Evolutionary conservation across 1,284 basidiomycete genomes (phyloP), one percentile per base, ranked within the genome.

Genomic region (Cryptococcus maquisensis): DNA sequence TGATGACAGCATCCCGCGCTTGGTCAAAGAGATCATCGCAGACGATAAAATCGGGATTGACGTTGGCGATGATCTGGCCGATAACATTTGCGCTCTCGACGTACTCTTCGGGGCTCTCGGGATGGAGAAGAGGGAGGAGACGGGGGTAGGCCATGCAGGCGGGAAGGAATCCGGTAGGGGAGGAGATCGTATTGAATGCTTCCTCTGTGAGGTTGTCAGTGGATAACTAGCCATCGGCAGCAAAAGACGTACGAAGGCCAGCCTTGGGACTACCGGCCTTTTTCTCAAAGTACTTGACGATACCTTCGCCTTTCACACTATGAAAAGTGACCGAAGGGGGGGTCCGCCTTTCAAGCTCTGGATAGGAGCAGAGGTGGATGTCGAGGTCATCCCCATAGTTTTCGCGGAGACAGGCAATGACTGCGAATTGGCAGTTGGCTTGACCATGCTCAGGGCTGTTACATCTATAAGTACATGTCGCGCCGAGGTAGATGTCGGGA

Each of bases 31-130:
- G 35, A 4, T 21, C n/a, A 36, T 64, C 64, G 6, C 57, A 44
- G 21, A 62, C 55, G 23, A 56, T 51, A 15, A 56, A 54, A 37
- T 54, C 51, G 2, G 64, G 64, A n/a, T 57, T 44, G 35, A 64
- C 8, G 7, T 53, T 40, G 2, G 42, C 20, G 16, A 64, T 24
- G 3, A 61, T 9, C 5, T 40, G 3, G 23, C 59, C 48, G 5
- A 38, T 42, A 7, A 37, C 21, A 10, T 57, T 16, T 12, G 62
- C 58, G 8, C 54, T 45, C 3, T 26, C 40, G 36, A 66, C 24
- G 41, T 66, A 66, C 18, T 62, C 58, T 21, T 52, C 51, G 2
- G 58, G 52, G 4, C 49, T 21, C 21, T 60, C 55, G 4, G 61
- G 49, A 38, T 57, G 52, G 7, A 61, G 18, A n/a, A 55, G 35